Evolutionary conservation across 2,329 filamentous ascomycete species (phyloP).

Genomic region (Pseudonectria buxi): DNA sequence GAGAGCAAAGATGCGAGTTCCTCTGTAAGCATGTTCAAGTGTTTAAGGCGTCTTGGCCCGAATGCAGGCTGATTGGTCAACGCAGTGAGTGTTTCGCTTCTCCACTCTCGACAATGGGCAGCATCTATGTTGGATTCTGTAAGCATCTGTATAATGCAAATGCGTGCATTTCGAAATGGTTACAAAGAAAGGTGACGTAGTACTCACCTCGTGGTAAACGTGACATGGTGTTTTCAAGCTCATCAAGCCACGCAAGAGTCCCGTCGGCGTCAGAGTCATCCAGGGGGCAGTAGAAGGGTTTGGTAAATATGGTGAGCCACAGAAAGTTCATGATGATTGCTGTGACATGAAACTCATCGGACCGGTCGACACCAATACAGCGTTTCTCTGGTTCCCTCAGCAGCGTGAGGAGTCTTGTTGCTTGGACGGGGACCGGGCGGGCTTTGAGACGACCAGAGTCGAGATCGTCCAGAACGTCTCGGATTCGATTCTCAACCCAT

Average conservation of each 20-base stretch:
- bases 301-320: conserved; percentile 28
- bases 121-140: conserved; percentile 16
- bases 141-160: neutral
- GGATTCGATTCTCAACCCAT: conserved; percentile 31
- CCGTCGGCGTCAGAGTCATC: conserved; percentile 25
- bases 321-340: conserved; percentile 33
- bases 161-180: conserved; percentile 4
- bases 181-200: neutral
- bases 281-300: conserved; percentile 31
- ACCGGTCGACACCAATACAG: conserved; percentile 23
- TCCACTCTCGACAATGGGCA: conserved; percentile 30
- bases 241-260: conserved; percentile 27
- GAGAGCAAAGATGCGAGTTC: conserved; percentile 28
- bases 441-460: conserved; percentile 20
- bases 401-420: conserved; percentile 26
- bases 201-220: conserved; percentile 27
- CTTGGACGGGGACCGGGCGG: conserved; percentile 19
- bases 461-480: conserved; percentile 25
- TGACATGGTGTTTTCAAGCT: conserved; percentile 27
- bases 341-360: conserved; percentile 31
- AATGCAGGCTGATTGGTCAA: conserved; percentile 26
- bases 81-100: conserved; percentile 30
- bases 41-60: conserved; percentile 21
- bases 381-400: conserved; percentile 29
- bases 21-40: conserved; percentile 25